These are phyloP conservation scores for Cladophialophora bantiana DNA, from an alignment of 2,329 filamentous ascomycete species.

Conservation along the genomic window DNA sequence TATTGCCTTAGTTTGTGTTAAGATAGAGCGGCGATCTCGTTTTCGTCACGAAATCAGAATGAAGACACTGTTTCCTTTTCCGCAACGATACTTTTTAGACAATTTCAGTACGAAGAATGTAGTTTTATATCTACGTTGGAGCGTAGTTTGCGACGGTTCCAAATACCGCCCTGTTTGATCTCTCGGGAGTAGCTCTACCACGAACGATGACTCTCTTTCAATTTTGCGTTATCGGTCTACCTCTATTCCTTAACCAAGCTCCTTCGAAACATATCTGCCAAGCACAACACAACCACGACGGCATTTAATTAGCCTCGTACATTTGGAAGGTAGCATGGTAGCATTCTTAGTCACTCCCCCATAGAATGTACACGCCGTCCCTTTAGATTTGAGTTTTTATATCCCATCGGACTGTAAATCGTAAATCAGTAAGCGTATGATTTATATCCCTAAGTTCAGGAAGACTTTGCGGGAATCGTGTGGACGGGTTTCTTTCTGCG, in stretches of 20 bases:
- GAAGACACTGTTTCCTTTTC: conserved; percentile 1
- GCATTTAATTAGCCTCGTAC: too few species aligned
- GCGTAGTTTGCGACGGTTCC: not conserved
- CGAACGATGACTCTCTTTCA: too few species aligned
- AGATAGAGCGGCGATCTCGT: conserved; percentile 30
- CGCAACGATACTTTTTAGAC: not conserved
- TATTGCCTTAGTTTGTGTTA: conserved; percentile 14
- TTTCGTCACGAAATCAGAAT: conserved; percentile 9
- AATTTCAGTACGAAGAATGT: not conserved
- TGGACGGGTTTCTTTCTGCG: not conserved
- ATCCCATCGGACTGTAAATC: too few species aligned
- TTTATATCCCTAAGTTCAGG: not conserved
- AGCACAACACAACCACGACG: too few species aligned
- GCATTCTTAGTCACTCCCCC: too few species aligned
- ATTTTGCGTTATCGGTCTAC: too few species aligned
- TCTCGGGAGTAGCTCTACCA: too few species aligned
- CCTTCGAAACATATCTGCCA: too few species aligned
- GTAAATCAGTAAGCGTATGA: not conserved
- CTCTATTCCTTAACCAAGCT: too few species aligned
- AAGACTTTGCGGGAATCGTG: not conserved
- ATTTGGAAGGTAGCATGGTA: too few species aligned
- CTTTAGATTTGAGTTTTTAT: too few species aligned
- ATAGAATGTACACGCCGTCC: too few species aligned
- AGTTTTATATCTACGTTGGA: not conserved
- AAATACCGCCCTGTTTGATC: not conserved